These are phyloP conservation scores for Gynochthodes officinalis DNA, from an alignment of 257 asterid species.

Conservation along the genomic window DNA sequence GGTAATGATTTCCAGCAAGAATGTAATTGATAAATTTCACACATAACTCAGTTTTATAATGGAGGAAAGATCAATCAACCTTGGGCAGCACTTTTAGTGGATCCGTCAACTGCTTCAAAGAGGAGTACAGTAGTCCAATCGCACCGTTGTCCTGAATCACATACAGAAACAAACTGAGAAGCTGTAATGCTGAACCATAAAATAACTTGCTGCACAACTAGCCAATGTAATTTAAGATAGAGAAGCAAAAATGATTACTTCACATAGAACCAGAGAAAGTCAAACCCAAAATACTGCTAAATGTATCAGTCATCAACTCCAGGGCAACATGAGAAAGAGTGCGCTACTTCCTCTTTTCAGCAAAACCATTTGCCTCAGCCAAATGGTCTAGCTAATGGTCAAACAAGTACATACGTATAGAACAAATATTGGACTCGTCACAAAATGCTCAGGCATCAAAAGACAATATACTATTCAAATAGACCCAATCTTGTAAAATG, in stretches of 20 bases:
- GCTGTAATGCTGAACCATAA: not conserved
- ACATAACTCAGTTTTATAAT: slow-evolving; percentile 10
- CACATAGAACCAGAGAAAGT: not conserved
- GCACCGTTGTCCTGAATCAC: slow-evolving; percentile 60
- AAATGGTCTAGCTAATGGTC: not conserved
- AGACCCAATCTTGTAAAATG: not conserved
- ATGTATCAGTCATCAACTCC: not conserved
- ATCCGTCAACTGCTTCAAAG: slow-evolving; percentile 67
- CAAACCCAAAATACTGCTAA: not conserved
- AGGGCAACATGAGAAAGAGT: not conserved
- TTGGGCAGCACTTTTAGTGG: slow-evolving; percentile 66
- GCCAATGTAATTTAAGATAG: not conserved
- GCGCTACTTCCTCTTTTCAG: not conserved
- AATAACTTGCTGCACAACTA: not conserved
- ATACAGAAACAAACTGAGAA: slow-evolving; percentile 8
- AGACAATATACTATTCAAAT: not conserved
- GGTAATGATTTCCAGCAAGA: slow-evolving; percentile 22
- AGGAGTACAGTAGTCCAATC: slow-evolving; percentile 76
- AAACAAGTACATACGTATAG: not conserved
- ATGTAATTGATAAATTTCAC: slow-evolving; percentile 10
- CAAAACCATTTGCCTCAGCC: not conserved
- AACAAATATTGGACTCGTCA: not conserved
- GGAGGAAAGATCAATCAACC: slow-evolving; percentile 38
- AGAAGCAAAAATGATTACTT: not conserved
- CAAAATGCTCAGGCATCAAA: not conserved